Conservation (phyloP, 148 eudicot species). For the Vaccinium darrowii region DNA sequence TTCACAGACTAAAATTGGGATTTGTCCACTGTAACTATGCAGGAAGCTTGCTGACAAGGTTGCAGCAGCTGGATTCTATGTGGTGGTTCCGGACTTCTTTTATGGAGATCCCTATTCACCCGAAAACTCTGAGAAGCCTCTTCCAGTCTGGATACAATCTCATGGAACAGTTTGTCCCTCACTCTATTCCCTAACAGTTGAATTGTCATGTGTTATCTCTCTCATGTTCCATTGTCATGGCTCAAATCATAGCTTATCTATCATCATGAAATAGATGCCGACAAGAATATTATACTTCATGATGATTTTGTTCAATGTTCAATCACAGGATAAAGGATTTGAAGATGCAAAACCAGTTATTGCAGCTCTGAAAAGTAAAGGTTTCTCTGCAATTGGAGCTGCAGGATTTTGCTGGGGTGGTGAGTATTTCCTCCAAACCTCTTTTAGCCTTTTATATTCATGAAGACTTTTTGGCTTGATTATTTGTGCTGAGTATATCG, state of each 20-base stretch:
- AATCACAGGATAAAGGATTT: constrained; percentile 48
- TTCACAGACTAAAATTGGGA: neutral
- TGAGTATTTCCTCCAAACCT: constrained; percentile 11
- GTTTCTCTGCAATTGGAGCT: constrained; percentile 49
- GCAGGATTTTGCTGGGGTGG: constrained; percentile 84
- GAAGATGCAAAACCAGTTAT: constrained; percentile 59
- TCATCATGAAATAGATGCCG: neutral
- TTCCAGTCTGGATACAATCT: constrained; percentile 33
- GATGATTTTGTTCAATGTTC: constrained; percentile 3
- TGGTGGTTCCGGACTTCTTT: constrained; percentile 27
- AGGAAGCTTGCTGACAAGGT: constrained; percentile 66
- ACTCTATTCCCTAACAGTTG: neutral
- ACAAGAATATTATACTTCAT: neutral
- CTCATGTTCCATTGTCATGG: neutral
- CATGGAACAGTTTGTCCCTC: constrained; percentile 40
- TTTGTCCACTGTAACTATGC: neutral
- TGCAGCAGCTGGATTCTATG: constrained; percentile 50
- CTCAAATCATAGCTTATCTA: neutral
- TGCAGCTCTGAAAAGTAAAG: constrained; percentile 35
- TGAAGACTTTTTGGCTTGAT: neutral
- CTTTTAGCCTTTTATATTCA: neutral
- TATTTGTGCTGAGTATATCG: neutral
- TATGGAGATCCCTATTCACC: constrained; percentile 42
- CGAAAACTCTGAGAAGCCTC: constrained; percentile 30
- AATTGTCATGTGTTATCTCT: neutral